phyloP scores from a whole-genome alignment of 2,329 filamentous ascomycete genomes.

The Alternaria atra region DNA sequence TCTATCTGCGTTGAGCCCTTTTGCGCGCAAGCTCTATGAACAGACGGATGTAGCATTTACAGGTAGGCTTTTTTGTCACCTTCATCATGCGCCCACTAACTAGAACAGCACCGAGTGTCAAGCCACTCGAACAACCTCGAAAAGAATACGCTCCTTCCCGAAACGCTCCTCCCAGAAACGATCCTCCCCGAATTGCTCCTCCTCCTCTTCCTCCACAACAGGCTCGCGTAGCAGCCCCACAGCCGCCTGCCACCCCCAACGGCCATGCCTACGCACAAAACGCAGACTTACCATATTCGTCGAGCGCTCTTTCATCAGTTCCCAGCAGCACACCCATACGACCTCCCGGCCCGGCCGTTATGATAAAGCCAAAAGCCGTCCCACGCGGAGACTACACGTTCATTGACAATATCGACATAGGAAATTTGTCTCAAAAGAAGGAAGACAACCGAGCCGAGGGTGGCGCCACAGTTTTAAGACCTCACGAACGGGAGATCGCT shows the following conservation, averaged over 20 bases:
- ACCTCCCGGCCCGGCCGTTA: conserved; percentile 53
- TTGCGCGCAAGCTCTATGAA: conserved; percentile 64
- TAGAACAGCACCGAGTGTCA: conserved; percentile 25
- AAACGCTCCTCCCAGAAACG: conserved; percentile 23
- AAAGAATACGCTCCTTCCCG: conserved; percentile 17
- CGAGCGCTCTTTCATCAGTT: conserved; percentile 25
- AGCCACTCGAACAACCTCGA: conserved; percentile 20
- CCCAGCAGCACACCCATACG: conserved; percentile 28
- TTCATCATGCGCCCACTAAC: conserved; percentile 19
- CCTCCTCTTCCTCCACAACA: conserved; percentile 18
- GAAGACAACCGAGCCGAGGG: conserved; percentile 62
- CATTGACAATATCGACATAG: conserved; percentile 48
- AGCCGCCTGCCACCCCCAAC: conserved; percentile 23
- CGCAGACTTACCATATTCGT: conserved; percentile 20
- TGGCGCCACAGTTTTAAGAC: conserved; percentile 66
- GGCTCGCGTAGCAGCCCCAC: conserved; percentile 15
- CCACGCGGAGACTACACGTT: conserved; percentile 53
- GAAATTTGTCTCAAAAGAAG: conserved; percentile 60
- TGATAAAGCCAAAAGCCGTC: conserved; percentile 58
- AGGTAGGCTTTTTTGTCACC: conserved; percentile 28
- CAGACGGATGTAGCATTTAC: conserved; percentile 50
- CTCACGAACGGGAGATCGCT: conserved; percentile 84
- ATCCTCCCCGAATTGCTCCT: conserved; percentile 20
- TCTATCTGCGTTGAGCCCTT: conserved; percentile 56
- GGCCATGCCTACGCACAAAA: conserved; percentile 25